Evolutionary conservation across 2,329 filamentous ascomycete genomes (phyloP).

Genomic region (Thielaviopsis euricoi): DNA sequence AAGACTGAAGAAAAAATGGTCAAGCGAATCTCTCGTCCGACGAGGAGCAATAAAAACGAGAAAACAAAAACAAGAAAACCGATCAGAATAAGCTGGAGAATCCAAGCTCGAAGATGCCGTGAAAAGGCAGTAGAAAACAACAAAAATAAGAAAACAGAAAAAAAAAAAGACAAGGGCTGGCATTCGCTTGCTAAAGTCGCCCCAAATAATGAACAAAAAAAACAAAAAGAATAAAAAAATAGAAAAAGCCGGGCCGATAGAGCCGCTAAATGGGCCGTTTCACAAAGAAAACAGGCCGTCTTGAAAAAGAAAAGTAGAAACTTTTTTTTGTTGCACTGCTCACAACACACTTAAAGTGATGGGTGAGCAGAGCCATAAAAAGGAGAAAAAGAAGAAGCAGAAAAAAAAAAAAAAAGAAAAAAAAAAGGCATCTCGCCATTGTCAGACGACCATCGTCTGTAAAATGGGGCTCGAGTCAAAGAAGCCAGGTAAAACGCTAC

Average conservation of each 20-base stretch:
- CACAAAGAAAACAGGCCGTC: neutral
- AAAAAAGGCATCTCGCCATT: slow-evolving; percentile 1
- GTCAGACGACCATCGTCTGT: slow-evolving; percentile 2
- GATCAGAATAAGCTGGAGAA: too few species aligned
- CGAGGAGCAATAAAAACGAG: neutral
- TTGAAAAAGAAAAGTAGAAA: neutral
- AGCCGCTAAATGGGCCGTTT: too few species aligned
- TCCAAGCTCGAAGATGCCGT: too few species aligned
- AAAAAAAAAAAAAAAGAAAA: slow-evolving; percentile 2
- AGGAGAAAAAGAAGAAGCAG: neutral
- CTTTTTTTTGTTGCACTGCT: neutral
- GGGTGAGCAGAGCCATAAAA: neutral
- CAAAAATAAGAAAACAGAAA: neutral
- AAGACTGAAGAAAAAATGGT: too few species aligned
- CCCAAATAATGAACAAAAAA: neutral
- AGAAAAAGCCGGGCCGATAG: neutral
- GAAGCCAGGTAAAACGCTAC: too few species aligned
- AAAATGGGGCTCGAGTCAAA: too few species aligned
- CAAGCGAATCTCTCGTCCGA: neutral
- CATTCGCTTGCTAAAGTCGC: neutral
- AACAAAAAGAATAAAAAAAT: slow-evolving; percentile 4
- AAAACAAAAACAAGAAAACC: too few species aligned
- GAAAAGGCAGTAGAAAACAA: neutral
- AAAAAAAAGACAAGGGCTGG: neutral
- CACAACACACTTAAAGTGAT: neutral